Percentiles rank a stretch among this genome's conserved stretches.
Conservation (phyloP, 23 red algal species). For the Agarophyton chilense region DNA sequence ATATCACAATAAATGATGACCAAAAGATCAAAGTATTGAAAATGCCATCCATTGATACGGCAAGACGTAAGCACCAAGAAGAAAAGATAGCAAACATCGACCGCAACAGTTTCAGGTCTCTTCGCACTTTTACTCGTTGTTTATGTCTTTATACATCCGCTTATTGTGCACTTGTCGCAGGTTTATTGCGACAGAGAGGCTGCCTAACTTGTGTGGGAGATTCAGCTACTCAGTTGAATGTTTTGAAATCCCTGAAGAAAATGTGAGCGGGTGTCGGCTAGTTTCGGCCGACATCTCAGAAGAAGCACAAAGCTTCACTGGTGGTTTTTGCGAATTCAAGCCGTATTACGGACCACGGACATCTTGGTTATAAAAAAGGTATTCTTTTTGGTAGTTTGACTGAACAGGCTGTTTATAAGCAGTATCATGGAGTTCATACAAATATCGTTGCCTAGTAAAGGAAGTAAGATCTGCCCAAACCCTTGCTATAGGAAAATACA, state of each 20-base stretch:
- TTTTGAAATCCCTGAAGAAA: constrained; percentile 10
- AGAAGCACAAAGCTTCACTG: background rate
- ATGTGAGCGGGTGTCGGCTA: background rate
- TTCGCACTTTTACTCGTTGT: background rate
- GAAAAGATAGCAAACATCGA: background rate
- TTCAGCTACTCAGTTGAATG: background rate
- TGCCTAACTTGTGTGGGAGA: background rate
- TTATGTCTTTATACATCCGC: background rate
- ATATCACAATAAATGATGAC: constrained; percentile 11
- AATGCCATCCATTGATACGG: background rate
- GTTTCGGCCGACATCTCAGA: background rate
- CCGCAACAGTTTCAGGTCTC: background rate
- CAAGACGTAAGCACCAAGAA: constrained; percentile 1
- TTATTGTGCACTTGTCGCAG: background rate
- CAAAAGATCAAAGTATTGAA: background rate
- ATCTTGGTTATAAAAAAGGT: background rate
- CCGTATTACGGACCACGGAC: background rate
- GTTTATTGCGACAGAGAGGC: constrained; percentile 21
- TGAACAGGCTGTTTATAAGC: background rate
- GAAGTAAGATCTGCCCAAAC: background rate
- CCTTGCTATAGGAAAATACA: background rate
- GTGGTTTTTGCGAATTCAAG: background rate
- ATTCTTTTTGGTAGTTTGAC: background rate
- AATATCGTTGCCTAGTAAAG: background rate
- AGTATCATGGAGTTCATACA: background rate